Conservation (phyloP, 495 filamentous ascomycete species). For the Podospora appendiculata region DNA sequence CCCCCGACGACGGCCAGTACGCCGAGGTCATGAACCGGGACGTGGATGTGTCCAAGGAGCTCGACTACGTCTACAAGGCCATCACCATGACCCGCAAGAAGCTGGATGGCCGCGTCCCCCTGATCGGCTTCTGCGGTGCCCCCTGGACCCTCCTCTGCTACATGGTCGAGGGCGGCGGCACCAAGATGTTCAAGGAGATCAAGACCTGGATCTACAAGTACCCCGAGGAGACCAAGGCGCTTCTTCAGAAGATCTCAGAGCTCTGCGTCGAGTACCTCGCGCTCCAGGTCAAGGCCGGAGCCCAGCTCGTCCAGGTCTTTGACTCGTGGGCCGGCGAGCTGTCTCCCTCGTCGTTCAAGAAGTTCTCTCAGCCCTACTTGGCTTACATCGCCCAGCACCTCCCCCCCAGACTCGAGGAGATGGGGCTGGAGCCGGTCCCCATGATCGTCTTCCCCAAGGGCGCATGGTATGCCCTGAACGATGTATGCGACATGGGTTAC, state of each 20-base stretch:
- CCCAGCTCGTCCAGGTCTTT: constrained; percentile 94
- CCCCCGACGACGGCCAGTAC: constrained; percentile 75
- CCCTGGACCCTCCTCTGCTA: constrained; percentile 97
- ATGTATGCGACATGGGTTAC: constrained; percentile 80
- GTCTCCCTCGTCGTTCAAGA: constrained; percentile 70
- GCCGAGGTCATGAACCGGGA: constrained; percentile 62
- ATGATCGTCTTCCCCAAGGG: constrained; percentile 99
- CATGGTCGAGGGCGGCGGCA: constrained; percentile 96
- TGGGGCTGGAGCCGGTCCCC: constrained; percentile 71
- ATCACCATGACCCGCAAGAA: constrained; percentile 88
- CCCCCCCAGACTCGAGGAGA: constrained; percentile 60
- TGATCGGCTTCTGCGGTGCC: constrained; percentile 96
- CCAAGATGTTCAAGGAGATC: constrained; percentile 79
- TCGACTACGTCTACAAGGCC: constrained; percentile 92
- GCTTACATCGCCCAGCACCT: constrained; percentile 72
- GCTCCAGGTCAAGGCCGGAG: constrained; percentile 83
- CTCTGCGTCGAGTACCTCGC: constrained; percentile 92
- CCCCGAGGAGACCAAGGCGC: constrained; percentile 63
- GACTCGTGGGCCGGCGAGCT: constrained; percentile 97
- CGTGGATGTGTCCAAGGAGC: constrained; percentile 74
- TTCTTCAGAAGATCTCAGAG: constrained; percentile 85
- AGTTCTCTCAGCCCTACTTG: constrained; percentile 81
- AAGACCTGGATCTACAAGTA: constrained; percentile 97
- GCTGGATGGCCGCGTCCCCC: constrained; percentile 75
- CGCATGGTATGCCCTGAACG: constrained; percentile 92